These are phyloP conservation scores for Tricholoma sp. DNA, from an alignment of 768 basidiomycete genomes.

Conservation along the genomic window DNA sequence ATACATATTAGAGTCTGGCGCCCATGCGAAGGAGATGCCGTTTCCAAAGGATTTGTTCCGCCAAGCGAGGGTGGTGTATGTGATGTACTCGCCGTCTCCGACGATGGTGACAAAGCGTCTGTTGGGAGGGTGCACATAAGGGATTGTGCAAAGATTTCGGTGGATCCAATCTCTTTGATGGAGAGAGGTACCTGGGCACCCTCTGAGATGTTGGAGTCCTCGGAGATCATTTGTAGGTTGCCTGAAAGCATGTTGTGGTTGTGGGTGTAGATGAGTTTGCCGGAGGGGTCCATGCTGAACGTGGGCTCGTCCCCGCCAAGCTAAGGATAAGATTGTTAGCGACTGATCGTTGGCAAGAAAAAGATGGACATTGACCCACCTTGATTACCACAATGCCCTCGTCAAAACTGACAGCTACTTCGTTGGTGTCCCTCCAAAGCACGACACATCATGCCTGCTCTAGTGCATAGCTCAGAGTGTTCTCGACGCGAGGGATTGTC, in stretches of 20 bases:
- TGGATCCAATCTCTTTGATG: conserved; percentile 87
- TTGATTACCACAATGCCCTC: conserved; percentile 95
- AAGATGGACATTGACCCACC: conserved; percentile 31
- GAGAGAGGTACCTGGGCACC: conserved; percentile 79
- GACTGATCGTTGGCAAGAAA: neutral
- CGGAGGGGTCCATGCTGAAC: too few species aligned
- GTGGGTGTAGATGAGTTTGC: too few species aligned
- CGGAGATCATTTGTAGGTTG: conserved; percentile 59
- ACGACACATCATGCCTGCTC: conserved; percentile 95
- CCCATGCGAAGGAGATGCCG: too few species aligned
- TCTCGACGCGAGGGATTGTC: conserved; percentile 42
- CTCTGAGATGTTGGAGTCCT: conserved; percentile 42
- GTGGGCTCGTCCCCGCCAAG: conserved; percentile 98
- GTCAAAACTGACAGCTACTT: conserved; percentile 93
- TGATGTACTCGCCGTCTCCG: too few species aligned
- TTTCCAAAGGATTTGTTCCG: too few species aligned
- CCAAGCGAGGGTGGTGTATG: too few species aligned
- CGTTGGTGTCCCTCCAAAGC: conserved; percentile 77
- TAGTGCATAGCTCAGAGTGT: conserved; percentile 90
- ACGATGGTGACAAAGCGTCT: conserved; percentile 74
- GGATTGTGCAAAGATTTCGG: too few species aligned
- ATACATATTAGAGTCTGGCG: too few species aligned
- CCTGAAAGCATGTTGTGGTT: conserved; percentile 90
- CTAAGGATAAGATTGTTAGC: conserved; percentile 29
- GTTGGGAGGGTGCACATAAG: conserved; percentile 87